phyloP scores from a whole-genome alignment of 257 asterid species.

The Lavandula angustifolia region DNA sequence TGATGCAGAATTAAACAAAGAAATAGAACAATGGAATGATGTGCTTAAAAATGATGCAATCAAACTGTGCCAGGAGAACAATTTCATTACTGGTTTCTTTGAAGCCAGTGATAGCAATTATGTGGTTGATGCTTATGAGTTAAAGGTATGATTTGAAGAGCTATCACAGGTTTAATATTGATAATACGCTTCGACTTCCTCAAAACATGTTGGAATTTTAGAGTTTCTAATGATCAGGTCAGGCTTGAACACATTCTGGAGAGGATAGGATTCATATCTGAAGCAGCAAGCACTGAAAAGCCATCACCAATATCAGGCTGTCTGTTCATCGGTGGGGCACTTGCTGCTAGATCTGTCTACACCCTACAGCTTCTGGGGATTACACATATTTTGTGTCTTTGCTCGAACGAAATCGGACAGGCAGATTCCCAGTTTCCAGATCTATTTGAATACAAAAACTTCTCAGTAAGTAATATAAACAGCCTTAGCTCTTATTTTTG shows the following conservation, averaged over 20 bases:
- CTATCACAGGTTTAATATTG: slow-evolving; percentile 12
- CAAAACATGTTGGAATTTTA: not conserved
- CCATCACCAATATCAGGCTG: slow-evolving; percentile 61
- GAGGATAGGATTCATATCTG: slow-evolving; percentile 79
- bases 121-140: slow-evolving; percentile 93
- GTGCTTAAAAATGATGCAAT: slow-evolving; percentile 81
- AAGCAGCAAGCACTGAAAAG: slow-evolving; percentile 94
- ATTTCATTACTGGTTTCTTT: slow-evolving; percentile 86
- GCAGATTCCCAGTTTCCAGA: slow-evolving; percentile 91
- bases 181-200: slow-evolving; percentile 4
- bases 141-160: slow-evolving; percentile 60
- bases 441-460: slow-evolving; percentile 75
- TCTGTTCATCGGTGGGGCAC: slow-evolving; percentile 91
- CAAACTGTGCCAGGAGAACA: slow-evolving; percentile 86
- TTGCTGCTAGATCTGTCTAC: slow-evolving; percentile 91
- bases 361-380: slow-evolving; percentile 88
- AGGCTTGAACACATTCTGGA: slow-evolving; percentile 98
- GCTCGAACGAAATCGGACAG: slow-evolving; percentile 97
- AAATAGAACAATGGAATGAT: slow-evolving; percentile 93
- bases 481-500: slow-evolving; percentile 5
- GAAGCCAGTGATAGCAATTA: slow-evolving; percentile 86
- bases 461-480: slow-evolving; percentile 61
- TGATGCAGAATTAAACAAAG: slow-evolving; percentile 79
- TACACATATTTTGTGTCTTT: slow-evolving; percentile 85
- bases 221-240: slow-evolving; percentile 55